These are phyloP conservation scores for Xerocomus potaroensis DNA, from an alignment of 768 basidiomycete species.

Conservation along the genomic window DNA sequence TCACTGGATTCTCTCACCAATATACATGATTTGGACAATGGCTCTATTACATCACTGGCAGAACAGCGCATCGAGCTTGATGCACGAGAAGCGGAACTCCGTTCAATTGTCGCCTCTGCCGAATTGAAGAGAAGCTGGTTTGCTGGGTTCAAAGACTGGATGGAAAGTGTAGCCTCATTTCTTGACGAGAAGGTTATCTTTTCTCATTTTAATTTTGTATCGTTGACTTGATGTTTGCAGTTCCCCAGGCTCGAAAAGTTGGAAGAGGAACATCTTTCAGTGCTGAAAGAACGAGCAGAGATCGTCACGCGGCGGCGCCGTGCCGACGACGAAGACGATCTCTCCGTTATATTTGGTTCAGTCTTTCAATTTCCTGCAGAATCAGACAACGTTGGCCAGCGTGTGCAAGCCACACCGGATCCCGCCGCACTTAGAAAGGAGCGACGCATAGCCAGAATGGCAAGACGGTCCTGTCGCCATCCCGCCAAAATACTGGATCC, in stretches of 20 bases:
- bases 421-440: slow-evolving; percentile 44
- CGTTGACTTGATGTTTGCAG: slow-evolving; percentile 34
- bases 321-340: slow-evolving; percentile 80
- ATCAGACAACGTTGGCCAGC: slow-evolving; percentile 53
- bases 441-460: slow-evolving; percentile 54
- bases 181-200: slow-evolving; percentile 75
- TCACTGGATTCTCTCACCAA: slow-evolving; percentile 56
- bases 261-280: slow-evolving; percentile 68
- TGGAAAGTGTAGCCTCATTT: slow-evolving; percentile 80
- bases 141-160: slow-evolving; percentile 68
- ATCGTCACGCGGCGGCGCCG: slow-evolving; percentile 65
- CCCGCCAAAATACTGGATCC: slow-evolving; percentile 24
- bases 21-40: slow-evolving; percentile 63
- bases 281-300: slow-evolving; percentile 68
- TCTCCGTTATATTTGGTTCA: slow-evolving; percentile 62
- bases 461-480: slow-evolving; percentile 49
- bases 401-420: slow-evolving; percentile 43
- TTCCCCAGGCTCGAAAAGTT: slow-evolving; percentile 74
- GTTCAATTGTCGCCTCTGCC: slow-evolving; percentile 67
- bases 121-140: slow-evolving; percentile 85
- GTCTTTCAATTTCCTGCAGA: slow-evolving; percentile 33
- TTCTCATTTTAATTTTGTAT: background rate
- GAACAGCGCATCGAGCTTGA: slow-evolving; percentile 65
- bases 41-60: slow-evolving; percentile 51
- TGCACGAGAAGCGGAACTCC: slow-evolving; percentile 64